phyloP scores from a whole-genome alignment of 768 basidiomycete genomes.

The Sarcodon sp. region DNA sequence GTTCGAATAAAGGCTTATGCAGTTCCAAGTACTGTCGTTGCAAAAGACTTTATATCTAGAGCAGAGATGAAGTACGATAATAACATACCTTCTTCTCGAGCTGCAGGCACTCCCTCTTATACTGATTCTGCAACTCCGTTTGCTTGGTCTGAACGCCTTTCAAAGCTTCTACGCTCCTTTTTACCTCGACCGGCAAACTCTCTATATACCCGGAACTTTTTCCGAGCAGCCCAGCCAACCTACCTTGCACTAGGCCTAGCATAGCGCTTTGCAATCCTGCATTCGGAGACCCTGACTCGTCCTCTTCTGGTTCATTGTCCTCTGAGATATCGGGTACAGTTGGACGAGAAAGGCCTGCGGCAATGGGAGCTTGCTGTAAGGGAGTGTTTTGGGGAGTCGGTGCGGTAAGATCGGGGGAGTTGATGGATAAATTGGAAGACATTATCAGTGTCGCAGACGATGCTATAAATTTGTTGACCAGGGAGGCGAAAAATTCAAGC shows the following conservation, averaged over 20 bases:
- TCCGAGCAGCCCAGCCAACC: conserved; percentile 76
- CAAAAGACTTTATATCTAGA: conserved; percentile 5
- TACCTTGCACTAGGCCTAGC: conserved; percentile 79
- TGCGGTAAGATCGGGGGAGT: conserved; percentile 50
- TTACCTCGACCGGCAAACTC: conserved; percentile 67
- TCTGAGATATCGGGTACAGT: conserved; percentile 83
- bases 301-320: conserved; percentile 61
- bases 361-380: conserved; percentile 69
- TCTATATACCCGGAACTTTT: conserved; percentile 94
- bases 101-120: conserved; percentile 91
- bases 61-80: neutral
- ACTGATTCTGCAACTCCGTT: conserved; percentile 81
- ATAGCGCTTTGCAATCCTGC: conserved; percentile 49
- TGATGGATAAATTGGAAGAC: conserved; percentile 61
- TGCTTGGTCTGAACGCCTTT: conserved; percentile 93
- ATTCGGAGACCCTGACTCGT: conserved; percentile 27
- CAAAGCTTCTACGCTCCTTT: conserved; percentile 78
- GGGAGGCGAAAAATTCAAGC: conserved; percentile 13
- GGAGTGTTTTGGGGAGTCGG: conserved; percentile 95
- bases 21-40: conserved; percentile 52
- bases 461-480: conserved; percentile 4
- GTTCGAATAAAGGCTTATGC: conserved; percentile 77
- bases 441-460: conserved; percentile 23
- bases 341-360: conserved; percentile 69
- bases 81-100: conserved; percentile 83